Evolutionary conservation across 2,329 filamentous ascomycete genomes (phyloP), one percentile per base, ranked within the genome.

Genomic region (Fusarium albosuccineum): DNA sequence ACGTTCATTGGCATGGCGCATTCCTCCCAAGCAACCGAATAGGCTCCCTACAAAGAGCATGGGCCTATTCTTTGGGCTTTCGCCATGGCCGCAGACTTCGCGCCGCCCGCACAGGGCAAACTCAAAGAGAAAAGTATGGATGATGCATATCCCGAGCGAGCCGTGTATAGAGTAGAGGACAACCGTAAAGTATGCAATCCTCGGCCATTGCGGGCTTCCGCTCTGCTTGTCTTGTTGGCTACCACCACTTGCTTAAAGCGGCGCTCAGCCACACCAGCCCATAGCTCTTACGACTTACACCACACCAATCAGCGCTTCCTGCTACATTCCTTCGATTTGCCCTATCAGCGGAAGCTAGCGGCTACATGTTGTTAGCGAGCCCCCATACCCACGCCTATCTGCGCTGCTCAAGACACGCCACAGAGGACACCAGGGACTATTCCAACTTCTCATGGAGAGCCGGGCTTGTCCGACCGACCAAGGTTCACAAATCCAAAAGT

Each of bases 51-150:
- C 16, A 49, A 40, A 54, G 37, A 27, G 33, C 39, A 66, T 26
- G n/a, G 22, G 29, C 51, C 22, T 22, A 8, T 30, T n/a, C 27
- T 54, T 52, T 16, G 9, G 10, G 48, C 46, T 53, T 57, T 51
- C 48, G 36, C 22, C 22, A 59, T 68, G 66, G 66, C 62, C 57
- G 53, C 46, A 60, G 53, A 36, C 66, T 56, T 51, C 56, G 46
- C 66, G 58, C 66, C 62, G 54, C 51, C 51, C 58, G 46, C 45
- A 45, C 10, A 51, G 27, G 36, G 34, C 37, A 50, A 63, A 37
- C 16, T n/a, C 37, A 16, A 34, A 13, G 26, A 39, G 44, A 22
- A 11, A 33, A 42, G 46, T 29, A 54, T 22, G 37, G 22, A 48
- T 42, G 16, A 39, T 13, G 7, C 39, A 60, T 33, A 14, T 27